Evolutionary conservation across 2,329 filamentous ascomycete species (phyloP), one percentile per base, ranked within the genome.

Genomic region (Intubia oerlemansii): DNA sequence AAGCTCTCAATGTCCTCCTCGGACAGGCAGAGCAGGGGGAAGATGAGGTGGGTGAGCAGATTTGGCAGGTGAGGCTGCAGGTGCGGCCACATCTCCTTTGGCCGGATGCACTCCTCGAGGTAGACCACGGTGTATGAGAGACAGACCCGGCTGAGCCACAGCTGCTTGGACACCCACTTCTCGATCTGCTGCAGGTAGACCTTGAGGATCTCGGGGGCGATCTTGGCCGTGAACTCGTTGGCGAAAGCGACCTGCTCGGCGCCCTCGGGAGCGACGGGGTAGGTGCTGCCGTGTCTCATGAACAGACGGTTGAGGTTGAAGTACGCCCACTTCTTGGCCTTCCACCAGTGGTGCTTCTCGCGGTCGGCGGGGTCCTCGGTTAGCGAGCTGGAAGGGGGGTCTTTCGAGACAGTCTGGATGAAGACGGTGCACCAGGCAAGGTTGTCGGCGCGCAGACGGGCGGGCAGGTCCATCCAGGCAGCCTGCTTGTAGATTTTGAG

Each of bases 261-360:
- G 11, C 40, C 68, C 45, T 81, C 84, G 38, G 77, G 75, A 34
- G 72, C 68, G 34, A 91, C 59, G 21, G 68, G 70, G 27, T 69
- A 59, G 9, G 79, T 78, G 55, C 91, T 95, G 34, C 88, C 88
- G 44, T 98, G 92, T 51, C 84, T 88, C 41, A 95, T 84, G 46
- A 88, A 98, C 12, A 98, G 66, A 36, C 88, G 69, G 56, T 98
- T 98, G 41, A 98, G 55, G 51, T 95, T 95, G 44, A 88, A 91
- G 52, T 93, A 98, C 10, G 85, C 78, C 88, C 88, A 95, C 54
- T 98, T 98, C 71, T 95, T 95, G 38, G 84, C 79, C 59, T 95
- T 98, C 85, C 85, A 98, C 85, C 88, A 98, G 50, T 93, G 82
- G 47, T 92, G 84, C 43, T 75, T 67, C 52, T 95, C 88, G 33